Conservation (phyloP, 2,329 filamentous ascomycete species). For the Colletotrichum orchidophilum region DNA sequence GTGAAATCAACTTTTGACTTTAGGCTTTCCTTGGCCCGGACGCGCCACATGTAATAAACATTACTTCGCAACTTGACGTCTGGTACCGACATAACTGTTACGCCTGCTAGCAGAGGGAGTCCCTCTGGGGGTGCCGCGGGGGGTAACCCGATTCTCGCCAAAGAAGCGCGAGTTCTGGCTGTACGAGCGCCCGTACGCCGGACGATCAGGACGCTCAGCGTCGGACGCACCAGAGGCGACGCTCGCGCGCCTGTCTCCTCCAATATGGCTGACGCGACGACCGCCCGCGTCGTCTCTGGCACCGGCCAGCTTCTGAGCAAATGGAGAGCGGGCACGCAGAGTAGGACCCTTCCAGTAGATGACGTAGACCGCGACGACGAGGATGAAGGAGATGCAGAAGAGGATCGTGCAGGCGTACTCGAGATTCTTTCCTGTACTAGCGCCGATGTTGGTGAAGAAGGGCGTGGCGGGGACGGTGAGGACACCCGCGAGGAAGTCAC, state of each 20-base stretch:
- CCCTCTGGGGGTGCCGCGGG: conserved; percentile 47
- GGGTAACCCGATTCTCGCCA: conserved; percentile 51
- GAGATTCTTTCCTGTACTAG: conserved; percentile 56
- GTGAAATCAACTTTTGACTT: not conserved
- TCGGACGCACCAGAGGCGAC: conserved; percentile 29
- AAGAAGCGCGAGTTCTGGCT: conserved; percentile 53
- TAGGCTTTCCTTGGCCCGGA: too few relatives aligned
- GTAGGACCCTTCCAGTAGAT: conserved; percentile 73
- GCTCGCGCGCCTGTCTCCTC: not conserved
- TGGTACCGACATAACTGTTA: conserved; percentile 16
- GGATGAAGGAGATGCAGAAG: conserved; percentile 67
- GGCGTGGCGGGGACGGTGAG: conserved; percentile 75
- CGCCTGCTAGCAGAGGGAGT: conserved; percentile 48
- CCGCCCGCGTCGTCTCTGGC: conserved; percentile 39
- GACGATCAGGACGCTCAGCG: conserved; percentile 32
- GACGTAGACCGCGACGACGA: conserved; percentile 71
- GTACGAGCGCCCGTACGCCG: conserved; percentile 37
- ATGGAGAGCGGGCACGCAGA: conserved; percentile 69
- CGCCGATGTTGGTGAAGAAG: conserved; percentile 67
- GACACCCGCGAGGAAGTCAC: conserved; percentile 78
- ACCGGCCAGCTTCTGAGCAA: conserved; percentile 69
- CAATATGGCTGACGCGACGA: not conserved
- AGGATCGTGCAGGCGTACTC: conserved; percentile 72
- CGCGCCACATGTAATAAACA: not conserved
- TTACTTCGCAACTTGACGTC: not conserved